Evolutionary conservation across 2,329 filamentous ascomycete species (phyloP), one percentile per base, ranked within the genome.

Genomic region (Cercospora brassicicola): DNA sequence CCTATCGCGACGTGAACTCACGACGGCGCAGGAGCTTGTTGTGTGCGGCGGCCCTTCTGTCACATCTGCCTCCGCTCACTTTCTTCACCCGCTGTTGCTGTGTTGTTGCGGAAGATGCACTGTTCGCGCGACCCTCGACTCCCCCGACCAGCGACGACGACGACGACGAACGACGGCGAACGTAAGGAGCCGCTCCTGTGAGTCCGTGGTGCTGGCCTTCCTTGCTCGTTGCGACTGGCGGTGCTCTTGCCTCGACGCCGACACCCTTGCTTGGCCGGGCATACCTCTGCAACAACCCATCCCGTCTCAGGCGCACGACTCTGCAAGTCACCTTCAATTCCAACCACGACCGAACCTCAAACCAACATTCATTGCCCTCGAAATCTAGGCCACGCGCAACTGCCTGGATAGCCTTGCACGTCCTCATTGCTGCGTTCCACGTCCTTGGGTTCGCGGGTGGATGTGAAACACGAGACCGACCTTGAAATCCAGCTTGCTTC

Each of bases 1-100:
- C 68, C 68, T 67, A 70, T 66, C 65, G 59, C 53, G 62, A 65
- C 48, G 33, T 63, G n/a, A 62, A 30, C 28, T 57, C 33, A 55
- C 62, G 60, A 69, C 60, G 67, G 64, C 55, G 67, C 67, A 55
- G n/a, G 59, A 64, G 60, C 67, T 61, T 62, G 60, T 48, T 61
- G 62, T 61, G 62, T 59, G 67, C 63, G 60, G 63, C 45, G 42
- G 51, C 45, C 59, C 59, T 23, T 7, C 59, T 45, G 53, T 68
- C 67, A 69, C 67, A 64, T 28, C 64, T 51, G 59, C 59, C 23
- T 61, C 48, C 11, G 31, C 10, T 23, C 55, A 30, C 51, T 33
- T 36, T 39, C 42, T 48, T 48, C 45, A 48, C 42, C 42, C 13
- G 10, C 45, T 23, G 45, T 51, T 28, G n/a, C 45, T 20, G 45